Evolutionary conservation across 257 asterid genomes (phyloP).

Genomic region (Solanum rostratum): DNA sequence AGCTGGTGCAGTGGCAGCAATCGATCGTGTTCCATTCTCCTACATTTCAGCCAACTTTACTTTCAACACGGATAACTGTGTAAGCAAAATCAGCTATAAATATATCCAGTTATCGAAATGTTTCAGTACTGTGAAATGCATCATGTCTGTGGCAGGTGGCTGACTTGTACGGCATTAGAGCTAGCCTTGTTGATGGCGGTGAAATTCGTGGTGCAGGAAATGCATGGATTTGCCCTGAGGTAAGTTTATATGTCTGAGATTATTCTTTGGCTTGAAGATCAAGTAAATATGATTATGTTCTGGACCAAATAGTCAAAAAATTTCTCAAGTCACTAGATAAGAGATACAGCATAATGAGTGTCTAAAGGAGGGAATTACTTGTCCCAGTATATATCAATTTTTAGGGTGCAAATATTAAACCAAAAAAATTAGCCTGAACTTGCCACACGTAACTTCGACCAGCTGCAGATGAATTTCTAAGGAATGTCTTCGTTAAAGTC

Average conservation of each 20-base stretch:
- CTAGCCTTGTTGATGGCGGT: slow-evolving; percentile 98
- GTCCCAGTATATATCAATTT: background rate
- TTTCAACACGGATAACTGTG: slow-evolving; percentile 94
- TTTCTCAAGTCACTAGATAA: background rate
- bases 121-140: background rate
- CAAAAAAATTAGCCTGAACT: background rate
- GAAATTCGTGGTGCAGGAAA: slow-evolving; percentile 99
- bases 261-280: slow-evolving; percentile 15
- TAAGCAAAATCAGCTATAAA: slow-evolving; percentile 30
- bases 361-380: background rate
- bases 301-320: background rate
- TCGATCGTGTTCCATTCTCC: slow-evolving; percentile 87
- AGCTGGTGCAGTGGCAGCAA: slow-evolving; percentile 98
- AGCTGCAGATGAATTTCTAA: background rate
- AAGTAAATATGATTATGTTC: background rate
- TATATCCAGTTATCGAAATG: background rate
- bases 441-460: background rate
- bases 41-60: slow-evolving; percentile 95
- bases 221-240: slow-evolving; percentile 99
- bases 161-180: slow-evolving; percentile 96
- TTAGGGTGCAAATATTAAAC: background rate
- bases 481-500: background rate
- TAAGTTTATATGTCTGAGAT: slow-evolving; percentile 8
- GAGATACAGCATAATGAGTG: background rate
- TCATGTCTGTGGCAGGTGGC: slow-evolving; percentile 56